These are phyloP conservation scores for Casuarina equisetifolia DNA, from an alignment of 306 rosid species.

Conservation along the genomic window DNA sequence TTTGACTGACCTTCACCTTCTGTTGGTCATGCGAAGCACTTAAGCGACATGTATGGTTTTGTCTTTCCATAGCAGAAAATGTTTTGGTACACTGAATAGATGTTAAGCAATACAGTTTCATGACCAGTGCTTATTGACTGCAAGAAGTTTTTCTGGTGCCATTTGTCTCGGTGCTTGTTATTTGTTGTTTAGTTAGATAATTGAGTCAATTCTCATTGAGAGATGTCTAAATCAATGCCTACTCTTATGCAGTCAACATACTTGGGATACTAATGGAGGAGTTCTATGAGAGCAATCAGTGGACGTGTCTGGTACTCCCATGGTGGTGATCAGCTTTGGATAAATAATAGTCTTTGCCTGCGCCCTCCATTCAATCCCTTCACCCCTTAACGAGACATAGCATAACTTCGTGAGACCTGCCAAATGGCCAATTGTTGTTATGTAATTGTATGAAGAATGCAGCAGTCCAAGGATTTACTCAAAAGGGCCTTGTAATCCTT, in stretches of 20 bases:
- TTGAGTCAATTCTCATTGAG: too few species aligned
- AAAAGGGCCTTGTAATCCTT: too few species aligned
- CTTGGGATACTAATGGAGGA: neutral
- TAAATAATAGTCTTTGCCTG: too few species aligned
- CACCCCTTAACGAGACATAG: too few species aligned
- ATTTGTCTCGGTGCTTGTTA: neutral
- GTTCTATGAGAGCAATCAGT: too few species aligned
- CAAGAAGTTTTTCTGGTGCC: neutral
- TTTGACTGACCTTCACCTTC: slow-evolving; percentile 14
- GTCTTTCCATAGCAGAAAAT: neutral
- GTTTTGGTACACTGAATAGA: neutral
- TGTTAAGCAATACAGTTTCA: neutral
- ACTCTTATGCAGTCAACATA: neutral
- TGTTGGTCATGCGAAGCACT: slow-evolving; percentile 1
- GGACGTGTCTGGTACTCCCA: too few species aligned
- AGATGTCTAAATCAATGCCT: neutral
- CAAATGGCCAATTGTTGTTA: too few species aligned
- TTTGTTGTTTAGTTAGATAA: neutral
- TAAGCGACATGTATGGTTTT: slow-evolving; percentile 1
- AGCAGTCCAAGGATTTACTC: too few species aligned
- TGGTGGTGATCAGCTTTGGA: too few species aligned
- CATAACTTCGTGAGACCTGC: too few species aligned
- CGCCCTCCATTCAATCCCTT: too few species aligned
- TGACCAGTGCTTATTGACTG: neutral
- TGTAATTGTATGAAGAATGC: too few species aligned